A percentile compares a stretch with the other conserved stretches of the same genome.
Conservation (phyloP, 1,284 basidiomycete species). For the Boletus mariae region DNA sequence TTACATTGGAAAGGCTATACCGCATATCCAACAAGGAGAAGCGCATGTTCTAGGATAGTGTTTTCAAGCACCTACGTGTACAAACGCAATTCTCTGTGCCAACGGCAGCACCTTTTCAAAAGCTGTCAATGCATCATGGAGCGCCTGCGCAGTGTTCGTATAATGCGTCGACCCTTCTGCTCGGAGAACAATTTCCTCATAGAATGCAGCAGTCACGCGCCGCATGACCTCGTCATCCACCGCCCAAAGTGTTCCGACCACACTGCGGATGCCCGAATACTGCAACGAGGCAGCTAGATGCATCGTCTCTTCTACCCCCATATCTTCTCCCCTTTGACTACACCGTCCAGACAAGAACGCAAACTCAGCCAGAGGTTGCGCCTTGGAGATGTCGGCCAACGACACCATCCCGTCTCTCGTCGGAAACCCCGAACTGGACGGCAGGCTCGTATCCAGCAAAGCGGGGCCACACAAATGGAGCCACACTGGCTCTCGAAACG, state of each 20-base stretch:
- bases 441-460: conserved; percentile 8
- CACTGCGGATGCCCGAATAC: conserved; percentile 34
- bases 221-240: conserved; percentile 19
- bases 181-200: conserved; percentile 17
- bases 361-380: conserved; percentile 12
- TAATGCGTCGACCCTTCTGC: conserved; percentile 8
- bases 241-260: conserved; percentile 40
- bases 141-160: conserved; percentile 16
- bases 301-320: conserved; percentile 31
- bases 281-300: conserved; percentile 36
- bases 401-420: conserved; percentile 22
- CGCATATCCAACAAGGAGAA: not conserved
- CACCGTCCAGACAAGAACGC: conserved; percentile 1
- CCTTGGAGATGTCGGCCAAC: conserved; percentile 12
- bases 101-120: conserved; percentile 16
- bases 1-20: too few species aligned
- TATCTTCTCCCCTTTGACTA: not conserved
- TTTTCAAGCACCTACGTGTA: conserved; percentile 27
- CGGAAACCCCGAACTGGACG: conserved; percentile 27
- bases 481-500: conserved; percentile 24
- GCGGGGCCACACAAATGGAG: conserved; percentile 27
- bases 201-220: conserved; percentile 20
- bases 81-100: conserved; percentile 25
- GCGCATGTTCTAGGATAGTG: not conserved
- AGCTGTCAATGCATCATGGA: conserved; percentile 16